phyloP scores from a whole-genome alignment of 768 basidiomycete genomes.

The Leccinellum luteum region DNA sequence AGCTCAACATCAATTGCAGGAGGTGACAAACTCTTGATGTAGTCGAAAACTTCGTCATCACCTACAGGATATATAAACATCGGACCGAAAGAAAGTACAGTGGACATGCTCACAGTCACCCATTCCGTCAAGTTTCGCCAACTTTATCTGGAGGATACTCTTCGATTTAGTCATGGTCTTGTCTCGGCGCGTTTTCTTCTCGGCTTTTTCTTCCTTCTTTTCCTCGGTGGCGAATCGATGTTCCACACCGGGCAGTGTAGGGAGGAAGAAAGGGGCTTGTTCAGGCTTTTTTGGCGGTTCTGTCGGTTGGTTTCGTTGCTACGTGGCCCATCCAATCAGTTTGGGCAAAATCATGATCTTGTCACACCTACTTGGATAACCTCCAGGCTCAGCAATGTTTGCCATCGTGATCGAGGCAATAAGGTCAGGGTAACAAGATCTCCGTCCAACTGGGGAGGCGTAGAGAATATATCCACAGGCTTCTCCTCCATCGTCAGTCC shows the following conservation, averaged over 20 bases:
- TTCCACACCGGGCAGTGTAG: conserved; percentile 86
- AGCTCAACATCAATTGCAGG: conserved; percentile 91
- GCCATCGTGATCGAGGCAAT: conserved; percentile 91
- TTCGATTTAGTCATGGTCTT: conserved; percentile 49
- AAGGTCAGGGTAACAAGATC: conserved; percentile 93
- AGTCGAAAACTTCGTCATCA: conserved; percentile 84
- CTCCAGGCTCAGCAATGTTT: conserved; percentile 94
- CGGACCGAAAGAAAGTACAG: conserved; percentile 1
- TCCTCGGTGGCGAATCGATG: conserved; percentile 66
- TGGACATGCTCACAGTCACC: conserved; percentile 62
- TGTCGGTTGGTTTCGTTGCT: conserved; percentile 96
- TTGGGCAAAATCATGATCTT: not conserved
- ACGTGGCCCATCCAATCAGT: not conserved
- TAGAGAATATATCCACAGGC: conserved; percentile 69
- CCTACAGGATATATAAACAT: conserved; percentile 9
- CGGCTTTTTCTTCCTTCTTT: conserved; percentile 36
- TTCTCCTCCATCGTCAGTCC: conserved; percentile 58
- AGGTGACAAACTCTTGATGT: conserved; percentile 83
- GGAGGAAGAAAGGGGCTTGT: conserved; percentile 95
- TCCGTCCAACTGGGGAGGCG: conserved; percentile 85
- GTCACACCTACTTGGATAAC: conserved; percentile 73
- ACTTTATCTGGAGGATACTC: conserved; percentile 69
- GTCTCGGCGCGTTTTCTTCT: conserved; percentile 51
- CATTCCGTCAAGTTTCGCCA: conserved; percentile 52
- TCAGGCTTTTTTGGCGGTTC: conserved; percentile 94